Evolutionary conservation across 441 rosid genomes (phyloP).

Genomic region (Aquilaria agallochum): DNA sequence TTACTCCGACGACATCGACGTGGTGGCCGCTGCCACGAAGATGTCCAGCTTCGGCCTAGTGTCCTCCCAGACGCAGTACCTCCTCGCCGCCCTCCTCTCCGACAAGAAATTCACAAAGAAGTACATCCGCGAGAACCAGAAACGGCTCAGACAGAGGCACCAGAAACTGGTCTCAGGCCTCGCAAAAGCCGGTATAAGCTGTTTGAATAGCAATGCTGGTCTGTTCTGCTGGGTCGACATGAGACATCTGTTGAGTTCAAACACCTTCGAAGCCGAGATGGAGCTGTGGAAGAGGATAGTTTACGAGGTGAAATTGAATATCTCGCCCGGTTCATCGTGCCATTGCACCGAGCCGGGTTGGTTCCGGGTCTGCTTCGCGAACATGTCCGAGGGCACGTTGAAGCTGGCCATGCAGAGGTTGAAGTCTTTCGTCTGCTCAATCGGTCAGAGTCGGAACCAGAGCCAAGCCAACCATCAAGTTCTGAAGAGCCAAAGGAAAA

Average conservation of each 20-base stretch:
- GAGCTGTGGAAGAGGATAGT: conserved; percentile 88
- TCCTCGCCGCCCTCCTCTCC: conserved; percentile 73
- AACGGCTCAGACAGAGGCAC: conserved; percentile 55
- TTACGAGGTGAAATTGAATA: conserved; percentile 74
- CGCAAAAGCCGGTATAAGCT: conserved; percentile 56
- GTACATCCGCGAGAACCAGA: conserved; percentile 69
- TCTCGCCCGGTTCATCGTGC: conserved; percentile 89
- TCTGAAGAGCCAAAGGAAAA: conserved; percentile 44
- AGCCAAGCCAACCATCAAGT: conserved; percentile 40
- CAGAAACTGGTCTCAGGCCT: conserved; percentile 67
- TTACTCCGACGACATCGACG: conserved; percentile 69
- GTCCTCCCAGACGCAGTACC: conserved; percentile 90
- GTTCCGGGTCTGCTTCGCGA: conserved; percentile 95
- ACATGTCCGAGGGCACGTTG: conserved; percentile 78
- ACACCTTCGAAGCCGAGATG: conserved; percentile 79
- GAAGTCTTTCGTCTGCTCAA: conserved; percentile 55
- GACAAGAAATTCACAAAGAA: conserved; percentile 75
- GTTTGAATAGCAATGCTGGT: conserved; percentile 78
- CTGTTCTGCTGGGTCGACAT: conserved; percentile 95
- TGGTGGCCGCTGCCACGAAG: conserved; percentile 86
- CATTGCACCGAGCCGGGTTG: conserved; percentile 95
- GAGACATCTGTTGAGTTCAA: conserved; percentile 67
- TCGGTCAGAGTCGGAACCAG: conserved; percentile 17
- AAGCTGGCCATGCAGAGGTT: conserved; percentile 62
- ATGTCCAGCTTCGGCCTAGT: conserved; percentile 98